Evolutionary conservation across 495 filamentous ascomycete species (phyloP), one percentile per base, ranked within the genome.

Genomic region (Choiromyces venosus): DNA sequence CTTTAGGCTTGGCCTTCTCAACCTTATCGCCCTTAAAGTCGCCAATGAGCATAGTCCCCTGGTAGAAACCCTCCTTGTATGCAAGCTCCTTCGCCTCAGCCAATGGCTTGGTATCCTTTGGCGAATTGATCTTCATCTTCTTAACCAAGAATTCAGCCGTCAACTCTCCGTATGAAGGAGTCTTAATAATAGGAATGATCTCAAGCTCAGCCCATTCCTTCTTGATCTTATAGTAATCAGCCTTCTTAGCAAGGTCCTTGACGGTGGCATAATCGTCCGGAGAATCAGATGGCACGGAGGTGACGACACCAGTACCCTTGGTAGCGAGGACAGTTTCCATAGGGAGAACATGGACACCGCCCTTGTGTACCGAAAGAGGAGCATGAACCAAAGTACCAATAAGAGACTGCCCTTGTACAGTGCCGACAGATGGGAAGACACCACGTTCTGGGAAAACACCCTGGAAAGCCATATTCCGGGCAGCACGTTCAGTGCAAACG

Each of bases 51-150:
- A 99, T 95, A 61, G 87, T 92, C 67, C 95, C 95, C 84, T 96
- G 91, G 85, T 98, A 99, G 86, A 92, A 97, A n/a, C 92, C 95
- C 81, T 97, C 94, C 82, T 93, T 96, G 85, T 99, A 99, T 6
- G 95, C 95, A 66, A 94, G 84, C 72, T 98, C 94, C 84, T 99
- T 99, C 39, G 95, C 95, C 85, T 97, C 90, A 36, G 90, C 90
- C 21, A 98, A 88, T 83, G 91, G 91, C 81, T 91, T 97, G 21
- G 88, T 86, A 79, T 99, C 95, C 83, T 97, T 99, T 70, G 95
- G 94, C 8, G 93, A 97, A 78, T 91, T 90, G 82, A 99, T 99
- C 86, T 99, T 99, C 79, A 97, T 86, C 81, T 94, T 88, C 84
- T 97, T 92, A 64, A 96, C 92, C 65, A 99, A 85, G 69, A 89